Conservation (phyloP, 208 protist genomes). For the Leishmania mexicana region DNA sequence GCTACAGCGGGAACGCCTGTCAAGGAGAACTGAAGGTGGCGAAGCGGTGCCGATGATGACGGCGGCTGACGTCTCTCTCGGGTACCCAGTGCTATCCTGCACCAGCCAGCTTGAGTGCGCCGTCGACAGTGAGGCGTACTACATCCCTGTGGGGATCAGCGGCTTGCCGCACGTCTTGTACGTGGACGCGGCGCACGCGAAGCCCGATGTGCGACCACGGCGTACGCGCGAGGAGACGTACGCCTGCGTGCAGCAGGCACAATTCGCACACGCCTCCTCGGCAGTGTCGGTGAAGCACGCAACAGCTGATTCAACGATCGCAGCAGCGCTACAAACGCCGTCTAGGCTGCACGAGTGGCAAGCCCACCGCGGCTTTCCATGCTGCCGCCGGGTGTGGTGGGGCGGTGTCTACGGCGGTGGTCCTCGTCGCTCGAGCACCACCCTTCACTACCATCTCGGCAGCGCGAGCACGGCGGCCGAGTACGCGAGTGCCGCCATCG, state of each 20-base stretch:
- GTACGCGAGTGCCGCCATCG: slow-evolving; percentile 22
- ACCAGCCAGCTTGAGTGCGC: not conserved
- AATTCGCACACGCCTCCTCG: slow-evolving; percentile 26
- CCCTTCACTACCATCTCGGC: slow-evolving; percentile 55
- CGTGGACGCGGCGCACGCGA: slow-evolving; percentile 42
- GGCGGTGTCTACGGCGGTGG: slow-evolving; percentile 55
- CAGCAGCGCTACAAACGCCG: not conserved
- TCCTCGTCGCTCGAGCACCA: slow-evolving; percentile 14
- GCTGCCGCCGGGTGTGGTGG: slow-evolving; percentile 57
- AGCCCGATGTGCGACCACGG: slow-evolving; percentile 37
- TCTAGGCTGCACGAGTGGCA: slow-evolving; percentile 22
- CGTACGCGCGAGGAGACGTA: slow-evolving; percentile 43
- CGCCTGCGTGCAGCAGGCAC: slow-evolving; percentile 34
- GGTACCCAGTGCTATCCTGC: slow-evolving; percentile 23
- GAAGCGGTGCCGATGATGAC: not conserved
- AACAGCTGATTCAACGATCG: not conserved
- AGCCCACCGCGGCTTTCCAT: slow-evolving; percentile 24
- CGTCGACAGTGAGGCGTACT: not conserved
- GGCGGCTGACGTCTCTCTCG: slow-evolving; percentile 20
- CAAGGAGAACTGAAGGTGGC: not conserved
- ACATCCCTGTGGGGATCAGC: slow-evolving; percentile 60
- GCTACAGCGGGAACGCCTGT: not conserved
- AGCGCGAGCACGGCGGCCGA: slow-evolving; percentile 22
- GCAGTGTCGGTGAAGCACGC: not conserved
- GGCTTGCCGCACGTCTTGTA: slow-evolving; percentile 62